Evolutionary conservation across 1,284 basidiomycete species (phyloP).

Genomic region (Sporisorium sorghi): DNA sequence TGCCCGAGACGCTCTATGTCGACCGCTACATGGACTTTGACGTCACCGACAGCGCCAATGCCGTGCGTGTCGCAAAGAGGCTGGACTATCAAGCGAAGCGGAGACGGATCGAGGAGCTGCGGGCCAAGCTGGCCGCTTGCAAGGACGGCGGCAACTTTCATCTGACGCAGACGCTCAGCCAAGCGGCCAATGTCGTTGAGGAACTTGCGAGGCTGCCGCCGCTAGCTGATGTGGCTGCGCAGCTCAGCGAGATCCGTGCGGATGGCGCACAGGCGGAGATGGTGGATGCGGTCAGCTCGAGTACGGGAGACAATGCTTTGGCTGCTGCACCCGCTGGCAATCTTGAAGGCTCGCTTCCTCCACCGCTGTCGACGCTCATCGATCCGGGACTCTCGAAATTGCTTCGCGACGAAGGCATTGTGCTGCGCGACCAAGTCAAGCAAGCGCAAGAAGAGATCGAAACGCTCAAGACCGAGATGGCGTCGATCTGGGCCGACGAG

Average conservation of each 20-base stretch:
- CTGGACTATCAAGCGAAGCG: slow-evolving; percentile 70
- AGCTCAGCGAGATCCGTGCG: slow-evolving; percentile 26
- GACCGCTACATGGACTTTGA: slow-evolving; percentile 85
- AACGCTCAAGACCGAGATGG: slow-evolving; percentile 78
- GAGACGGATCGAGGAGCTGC: slow-evolving; percentile 41
- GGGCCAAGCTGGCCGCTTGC: slow-evolving; percentile 37
- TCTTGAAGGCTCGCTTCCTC: slow-evolving; percentile 1
- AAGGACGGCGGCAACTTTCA: slow-evolving; percentile 31
- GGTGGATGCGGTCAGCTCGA: not conserved
- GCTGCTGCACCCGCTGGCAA: not conserved
- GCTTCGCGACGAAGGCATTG: slow-evolving; percentile 45
- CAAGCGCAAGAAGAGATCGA: slow-evolving; percentile 72
- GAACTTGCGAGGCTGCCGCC: slow-evolving; percentile 37
- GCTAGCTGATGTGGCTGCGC: slow-evolving; percentile 23
- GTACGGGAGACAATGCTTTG: not conserved
- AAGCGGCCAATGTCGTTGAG: slow-evolving; percentile 34
- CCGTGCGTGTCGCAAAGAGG: slow-evolving; percentile 76
- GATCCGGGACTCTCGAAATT: slow-evolving; percentile 25
- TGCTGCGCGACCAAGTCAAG: slow-evolving; percentile 75
- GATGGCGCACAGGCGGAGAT: slow-evolving; percentile 10
- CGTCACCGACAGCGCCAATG: slow-evolving; percentile 73
- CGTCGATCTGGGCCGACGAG: slow-evolving; percentile 81
- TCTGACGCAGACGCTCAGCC: slow-evolving; percentile 42
- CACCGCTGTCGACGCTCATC: slow-evolving; percentile 24
- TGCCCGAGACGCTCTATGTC: slow-evolving; percentile 86